A percentile compares a stretch with the other conserved stretches of the same genome.
Conservation (phyloP, 1,139 yeast genomes). For the Blastobotrys malaysiensis region DNA sequence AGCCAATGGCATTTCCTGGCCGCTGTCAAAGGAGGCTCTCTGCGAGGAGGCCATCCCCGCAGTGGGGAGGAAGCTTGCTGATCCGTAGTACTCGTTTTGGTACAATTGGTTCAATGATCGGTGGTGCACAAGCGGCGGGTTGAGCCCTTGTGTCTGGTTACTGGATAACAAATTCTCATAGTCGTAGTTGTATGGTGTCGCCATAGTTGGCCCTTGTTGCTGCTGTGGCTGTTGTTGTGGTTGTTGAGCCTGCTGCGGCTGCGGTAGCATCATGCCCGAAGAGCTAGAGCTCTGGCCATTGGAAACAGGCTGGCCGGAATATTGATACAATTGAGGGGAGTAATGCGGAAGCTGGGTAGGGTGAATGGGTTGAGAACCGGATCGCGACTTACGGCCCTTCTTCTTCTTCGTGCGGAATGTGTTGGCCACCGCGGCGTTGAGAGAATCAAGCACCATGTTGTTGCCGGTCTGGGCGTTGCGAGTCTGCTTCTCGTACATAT, state of each 20-base stretch:
- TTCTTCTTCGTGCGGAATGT: background rate
- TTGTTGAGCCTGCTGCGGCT: background rate
- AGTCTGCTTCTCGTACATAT: slow-evolving; percentile 9
- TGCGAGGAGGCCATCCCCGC: background rate
- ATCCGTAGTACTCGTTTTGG: background rate
- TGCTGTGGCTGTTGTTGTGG: background rate
- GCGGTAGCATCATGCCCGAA: background rate
- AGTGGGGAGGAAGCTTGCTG: background rate
- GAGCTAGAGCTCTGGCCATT: background rate
- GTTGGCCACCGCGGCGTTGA: slow-evolving; percentile 12
- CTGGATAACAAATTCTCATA: background rate
- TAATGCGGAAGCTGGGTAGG: background rate
- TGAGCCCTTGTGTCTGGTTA: background rate
- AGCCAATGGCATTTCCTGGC: background rate
- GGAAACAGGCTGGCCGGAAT: background rate
- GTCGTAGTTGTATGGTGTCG: background rate
- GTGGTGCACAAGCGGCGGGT: background rate
- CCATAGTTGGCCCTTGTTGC: background rate
- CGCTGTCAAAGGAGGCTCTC: slow-evolving; percentile 4
- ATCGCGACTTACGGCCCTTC: background rate
- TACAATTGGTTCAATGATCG: background rate
- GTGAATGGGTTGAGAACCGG: background rate
- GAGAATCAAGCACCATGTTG: slow-evolving; percentile 16
- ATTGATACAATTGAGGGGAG: background rate
- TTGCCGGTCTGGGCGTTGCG: slow-evolving; percentile 5